These are phyloP conservation scores for Kitagawia praeruptora DNA, from an alignment of 129 eudicot genomes.

Conservation along the genomic window DNA sequence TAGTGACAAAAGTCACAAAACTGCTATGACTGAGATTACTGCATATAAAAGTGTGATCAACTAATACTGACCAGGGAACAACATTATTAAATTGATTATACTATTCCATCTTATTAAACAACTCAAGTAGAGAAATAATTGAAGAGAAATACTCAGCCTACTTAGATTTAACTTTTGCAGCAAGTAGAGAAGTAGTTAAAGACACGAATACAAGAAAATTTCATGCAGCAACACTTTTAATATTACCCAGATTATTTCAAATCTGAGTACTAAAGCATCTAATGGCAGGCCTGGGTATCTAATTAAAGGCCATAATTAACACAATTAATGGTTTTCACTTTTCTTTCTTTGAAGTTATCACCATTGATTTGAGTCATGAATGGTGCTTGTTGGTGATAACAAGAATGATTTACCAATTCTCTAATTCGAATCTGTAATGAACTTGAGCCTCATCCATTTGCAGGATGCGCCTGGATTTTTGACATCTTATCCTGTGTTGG, in stretches of 20 bases:
- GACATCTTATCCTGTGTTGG: conserved; percentile 53
- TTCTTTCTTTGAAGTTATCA: not conserved
- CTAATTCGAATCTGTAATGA: not conserved
- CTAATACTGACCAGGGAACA: not conserved
- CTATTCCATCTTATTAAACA: not conserved
- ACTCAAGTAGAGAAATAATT: not conserved
- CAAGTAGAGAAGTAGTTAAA: not conserved
- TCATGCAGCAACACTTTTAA: not conserved
- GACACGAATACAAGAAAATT: not conserved
- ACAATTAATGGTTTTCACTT: not conserved
- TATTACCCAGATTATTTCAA: not conserved
- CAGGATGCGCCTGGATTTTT: conserved; percentile 83
- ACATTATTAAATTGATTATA: not conserved
- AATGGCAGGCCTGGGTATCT: not conserved
- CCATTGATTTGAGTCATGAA: not conserved
- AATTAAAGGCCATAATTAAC: not conserved
- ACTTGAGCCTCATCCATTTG: conserved; percentile 12
- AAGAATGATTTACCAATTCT: not conserved
- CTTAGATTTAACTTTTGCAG: not conserved
- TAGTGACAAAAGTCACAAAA: not conserved
- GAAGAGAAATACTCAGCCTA: not conserved
- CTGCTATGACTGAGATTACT: not conserved
- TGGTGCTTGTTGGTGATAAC: not conserved
- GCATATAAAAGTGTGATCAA: not conserved
- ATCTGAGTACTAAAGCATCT: not conserved